Base-by-base conservation (phyloP, 129 eudicot species). In the Dittrichia graveolens region DNA sequence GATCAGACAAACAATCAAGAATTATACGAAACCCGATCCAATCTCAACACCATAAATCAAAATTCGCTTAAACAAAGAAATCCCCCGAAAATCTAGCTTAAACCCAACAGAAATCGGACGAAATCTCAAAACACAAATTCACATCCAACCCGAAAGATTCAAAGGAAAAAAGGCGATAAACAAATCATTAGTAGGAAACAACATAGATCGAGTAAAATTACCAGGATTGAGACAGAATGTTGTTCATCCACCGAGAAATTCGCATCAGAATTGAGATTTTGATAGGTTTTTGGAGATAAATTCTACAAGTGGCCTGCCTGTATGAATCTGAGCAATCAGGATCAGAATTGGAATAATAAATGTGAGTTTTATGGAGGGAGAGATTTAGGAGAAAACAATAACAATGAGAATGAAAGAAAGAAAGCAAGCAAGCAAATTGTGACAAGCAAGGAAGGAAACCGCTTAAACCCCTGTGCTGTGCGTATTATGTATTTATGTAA, bases 381-480 rank as follows among this genome's bases (percentile, higher is more conserved):
- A 37, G 40, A 53, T 38, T 37, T 38, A n/a, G 75, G 72, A 31
- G 56, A 65, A 65, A 65, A 65, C 42, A 46, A 37, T 37, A 58
- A 44, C 24, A 18, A 61, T 61, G 59, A 48, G 46, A 73, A 46
- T 73, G 69, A 58, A 13, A 74, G 60, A 73, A 34, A 48, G 46
- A 73, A 46, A 60, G 69, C 43, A 13, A 74, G 60, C 60, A 34
- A 72, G 69, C 38, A 44, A 57, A 74, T 37, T 18, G 40, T 41
- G 46, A 54, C 2, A 14, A 49, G 15, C 37, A 49, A 53, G 12
- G 61, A 69, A 49, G 40, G 69, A 59, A 57, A 75, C 69, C 63
- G 87, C 85, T 83, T 70, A 80, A 83, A 80, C 80, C 87, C 87
- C 82, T 62, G 40, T 3, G 40, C 39, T 3, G 37, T 6, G n/a